phyloP scores from a whole-genome alignment of 441 rosid genomes.

The Theobroma grandiflorum region DNA sequence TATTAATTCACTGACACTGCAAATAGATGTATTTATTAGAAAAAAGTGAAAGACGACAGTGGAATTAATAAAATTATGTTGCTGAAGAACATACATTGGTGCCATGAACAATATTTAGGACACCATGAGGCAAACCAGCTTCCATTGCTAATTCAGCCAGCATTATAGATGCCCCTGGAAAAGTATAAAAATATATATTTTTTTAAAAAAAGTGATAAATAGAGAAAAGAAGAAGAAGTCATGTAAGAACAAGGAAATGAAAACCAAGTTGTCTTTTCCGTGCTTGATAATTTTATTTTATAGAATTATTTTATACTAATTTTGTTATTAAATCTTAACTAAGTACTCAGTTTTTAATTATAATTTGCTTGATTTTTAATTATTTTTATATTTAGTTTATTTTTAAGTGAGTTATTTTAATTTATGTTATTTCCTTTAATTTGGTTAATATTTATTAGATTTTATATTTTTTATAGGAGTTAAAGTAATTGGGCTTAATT shows the following conservation, averaged over 20 bases:
- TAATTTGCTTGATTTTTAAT: no score
- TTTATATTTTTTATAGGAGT: no score
- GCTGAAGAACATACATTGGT: constrained; percentile 62
- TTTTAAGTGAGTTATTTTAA: no score
- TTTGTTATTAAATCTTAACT: no score
- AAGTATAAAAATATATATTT: constrained; percentile 1
- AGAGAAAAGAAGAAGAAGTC: constrained; percentile 11
- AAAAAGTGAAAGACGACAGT: not conserved
- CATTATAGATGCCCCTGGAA: constrained; percentile 87
- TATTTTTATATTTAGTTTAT: no score
- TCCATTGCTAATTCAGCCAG: constrained; percentile 94
- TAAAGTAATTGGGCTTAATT: no score
- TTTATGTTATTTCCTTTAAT: no score
- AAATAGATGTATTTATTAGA: not conserved
- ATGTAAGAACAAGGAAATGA: constrained; percentile 1
- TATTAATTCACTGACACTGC: constrained; percentile 10
- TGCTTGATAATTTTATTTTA: no score
- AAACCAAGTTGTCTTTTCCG: not conserved
- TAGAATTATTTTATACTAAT: no score
- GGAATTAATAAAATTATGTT: constrained; percentile 16
- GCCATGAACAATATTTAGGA: constrained; percentile 87
- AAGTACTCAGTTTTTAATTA: no score
- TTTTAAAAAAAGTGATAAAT: constrained; percentile 1
- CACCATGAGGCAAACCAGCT: constrained; percentile 91
- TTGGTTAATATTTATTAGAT: no score